Evolutionary conservation across 805 yeast genomes (phyloP), one percentile per base, ranked within the genome.

Genomic region (Suhomyces faveliae): DNA sequence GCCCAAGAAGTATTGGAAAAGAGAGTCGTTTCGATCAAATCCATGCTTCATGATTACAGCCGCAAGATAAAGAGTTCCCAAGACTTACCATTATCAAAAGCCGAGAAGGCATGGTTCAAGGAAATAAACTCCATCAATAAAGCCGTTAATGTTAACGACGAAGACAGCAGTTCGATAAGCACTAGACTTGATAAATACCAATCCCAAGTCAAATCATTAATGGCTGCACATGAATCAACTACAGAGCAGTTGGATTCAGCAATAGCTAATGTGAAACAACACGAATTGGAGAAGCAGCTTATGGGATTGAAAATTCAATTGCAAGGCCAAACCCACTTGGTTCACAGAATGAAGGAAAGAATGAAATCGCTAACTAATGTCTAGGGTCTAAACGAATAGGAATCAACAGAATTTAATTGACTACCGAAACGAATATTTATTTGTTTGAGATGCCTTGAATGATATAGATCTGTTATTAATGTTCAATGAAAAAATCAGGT

Each of bases 61-160:
- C 64, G 62, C 35, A 52, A 55, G 29, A 39, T 57, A 10, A 64
- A 55, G 27, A 54, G 56, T 17, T 46, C 51, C 4, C 56, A 50
- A 15, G 46, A 59, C 4, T 53, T 68, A 11, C 74, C 75, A 5
- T 53, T 73, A 22, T 67, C 76, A 1, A 48, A 54, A 1, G 61
- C 65, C 19, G 78, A 73, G 48, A 61, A 55, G 42, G 46, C 43
- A 4, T 73, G 76, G 77, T 64, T 68, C 42, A 59, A 60, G 24
- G 76, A 73, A 47, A 56, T 73, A 30, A 70, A 72, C 46, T 37
- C 29, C 2, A 39, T 45, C 13, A 20, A 72, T 35, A 70, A 71
- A 47, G 38, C 27, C 5, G 40, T 51, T 19, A 30, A 27, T 42
- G 22, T 40, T 23, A 27, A 33, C 9, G 41, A 46, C 22, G 47